phyloP scores from a whole-genome alignment of 202 grass and related monocot genomes.

The Saccharum hybrid region DNA sequence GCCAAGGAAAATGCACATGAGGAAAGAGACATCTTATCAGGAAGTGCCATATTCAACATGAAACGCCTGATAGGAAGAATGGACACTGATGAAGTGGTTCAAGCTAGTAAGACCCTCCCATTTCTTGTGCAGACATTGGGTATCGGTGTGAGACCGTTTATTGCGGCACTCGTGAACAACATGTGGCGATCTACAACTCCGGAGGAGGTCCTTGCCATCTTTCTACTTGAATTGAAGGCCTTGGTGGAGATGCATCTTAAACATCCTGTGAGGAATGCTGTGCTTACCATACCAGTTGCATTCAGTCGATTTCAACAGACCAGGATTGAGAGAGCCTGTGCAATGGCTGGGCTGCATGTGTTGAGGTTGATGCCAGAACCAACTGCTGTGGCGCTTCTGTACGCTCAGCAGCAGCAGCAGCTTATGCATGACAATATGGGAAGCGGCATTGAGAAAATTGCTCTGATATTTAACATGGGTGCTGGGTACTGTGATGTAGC shows the following conservation, averaged over 20 bases:
- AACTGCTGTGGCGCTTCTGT: slow-evolving; percentile 62
- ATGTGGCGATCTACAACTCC: slow-evolving; percentile 71
- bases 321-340: slow-evolving; percentile 75
- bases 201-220: slow-evolving; percentile 73
- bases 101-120: slow-evolving; percentile 67
- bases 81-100: slow-evolving; percentile 79
- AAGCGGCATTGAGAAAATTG: slow-evolving; percentile 70
- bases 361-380: slow-evolving; percentile 75
- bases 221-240: slow-evolving; percentile 65
- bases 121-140: slow-evolving; percentile 75
- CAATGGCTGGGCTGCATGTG: slow-evolving; percentile 68
- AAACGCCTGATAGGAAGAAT: slow-evolving; percentile 68
- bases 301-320: slow-evolving; percentile 74
- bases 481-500: slow-evolving; percentile 71
- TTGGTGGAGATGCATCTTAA: slow-evolving; percentile 76
- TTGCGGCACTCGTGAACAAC: slow-evolving; percentile 77
- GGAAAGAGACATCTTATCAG: slow-evolving; percentile 69
- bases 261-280: slow-evolving; percentile 52
- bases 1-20: slow-evolving; percentile 42
- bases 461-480: slow-evolving; percentile 76
- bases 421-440: slow-evolving; percentile 63
- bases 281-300: slow-evolving; percentile 70
- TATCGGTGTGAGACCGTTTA: slow-evolving; percentile 67
- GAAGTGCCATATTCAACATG: slow-evolving; percentile 83
- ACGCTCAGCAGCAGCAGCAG: slow-evolving; percentile 70